Evolutionary conservation across 2,329 filamentous ascomycete genomes (phyloP).

Genomic region (Fusarium verrucosum): DNA sequence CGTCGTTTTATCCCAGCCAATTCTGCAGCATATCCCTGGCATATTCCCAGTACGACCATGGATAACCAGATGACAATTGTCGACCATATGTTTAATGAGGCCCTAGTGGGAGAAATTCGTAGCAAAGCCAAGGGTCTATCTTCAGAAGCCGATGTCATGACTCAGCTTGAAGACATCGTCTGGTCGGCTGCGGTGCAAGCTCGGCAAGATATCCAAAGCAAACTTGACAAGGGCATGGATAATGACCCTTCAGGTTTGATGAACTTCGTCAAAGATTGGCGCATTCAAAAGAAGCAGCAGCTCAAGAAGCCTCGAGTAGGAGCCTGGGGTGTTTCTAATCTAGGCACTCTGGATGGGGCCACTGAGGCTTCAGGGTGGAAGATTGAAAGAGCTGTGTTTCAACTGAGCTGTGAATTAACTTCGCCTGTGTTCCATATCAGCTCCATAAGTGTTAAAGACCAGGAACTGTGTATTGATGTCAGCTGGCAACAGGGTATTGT

Average conservation of each 20-base stretch:
- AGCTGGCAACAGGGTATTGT: conserved; percentile 39
- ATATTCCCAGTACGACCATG: conserved; percentile 31
- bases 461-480: conserved; percentile 38
- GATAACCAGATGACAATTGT: conserved; percentile 33
- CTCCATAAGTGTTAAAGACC: conserved; percentile 36
- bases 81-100: conserved; percentile 14
- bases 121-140: conserved; percentile 19
- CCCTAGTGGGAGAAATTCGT: conserved; percentile 25
- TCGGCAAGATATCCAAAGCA: conserved; percentile 26
- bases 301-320: conserved; percentile 38
- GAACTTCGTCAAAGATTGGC: conserved; percentile 42
- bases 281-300: conserved; percentile 19
- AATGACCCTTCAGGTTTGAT: conserved; percentile 41
- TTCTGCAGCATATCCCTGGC: conserved; percentile 21
- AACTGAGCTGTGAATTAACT: conserved; percentile 34
- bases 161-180: conserved; percentile 25
- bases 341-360: conserved; percentile 41
- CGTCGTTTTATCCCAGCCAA: conserved; percentile 30
- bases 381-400: conserved; percentile 36
- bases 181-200: conserved; percentile 22
- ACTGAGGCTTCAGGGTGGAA: conserved; percentile 28
- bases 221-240: conserved; percentile 29
- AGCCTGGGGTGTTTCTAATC: conserved; percentile 42
- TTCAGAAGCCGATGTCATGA: conserved; percentile 19
- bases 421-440: conserved; percentile 38